These are phyloP conservation scores for Lyophyllum decastes DNA, from an alignment of 768 basidiomycete species.

Conservation along the genomic window DNA sequence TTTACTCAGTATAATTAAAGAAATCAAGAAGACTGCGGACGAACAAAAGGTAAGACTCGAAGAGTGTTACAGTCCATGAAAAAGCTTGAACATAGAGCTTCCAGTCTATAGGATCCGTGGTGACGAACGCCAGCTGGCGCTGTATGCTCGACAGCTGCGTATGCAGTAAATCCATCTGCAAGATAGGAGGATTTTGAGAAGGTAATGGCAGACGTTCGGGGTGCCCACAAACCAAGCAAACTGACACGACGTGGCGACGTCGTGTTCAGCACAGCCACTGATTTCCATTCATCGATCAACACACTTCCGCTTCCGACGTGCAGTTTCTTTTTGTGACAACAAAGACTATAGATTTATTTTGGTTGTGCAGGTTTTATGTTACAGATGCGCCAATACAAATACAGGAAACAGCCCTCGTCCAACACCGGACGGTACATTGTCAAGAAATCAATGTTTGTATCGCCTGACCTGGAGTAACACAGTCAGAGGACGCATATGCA, in stretches of 20 bases:
- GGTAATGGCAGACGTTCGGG: not conserved
- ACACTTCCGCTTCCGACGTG: not conserved
- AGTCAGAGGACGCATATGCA: not conserved
- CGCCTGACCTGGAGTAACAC: not conserved
- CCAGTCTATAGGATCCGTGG: constrained; percentile 76
- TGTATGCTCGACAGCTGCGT: constrained; percentile 57
- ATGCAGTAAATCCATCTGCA: constrained; percentile 63
- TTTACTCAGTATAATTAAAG: constrained; percentile 4
- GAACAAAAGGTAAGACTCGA: constrained; percentile 87
- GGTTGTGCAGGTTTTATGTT: not conserved
- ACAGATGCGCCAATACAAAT: not conserved
- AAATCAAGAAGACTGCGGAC: constrained; percentile 29
- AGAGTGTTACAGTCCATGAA: constrained; percentile 78
- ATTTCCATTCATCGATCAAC: not conserved
- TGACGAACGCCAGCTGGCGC: constrained; percentile 67
- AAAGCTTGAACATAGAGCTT: constrained; percentile 77
- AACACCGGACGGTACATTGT: too few species aligned
- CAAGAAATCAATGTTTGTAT: not conserved
- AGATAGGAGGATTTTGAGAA: not conserved
- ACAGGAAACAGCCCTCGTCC: too few species aligned
- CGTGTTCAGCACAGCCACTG: constrained; percentile 19
- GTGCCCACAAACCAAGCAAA: not conserved
- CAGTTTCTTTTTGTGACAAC: not conserved
- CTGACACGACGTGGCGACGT: constrained; percentile 15
- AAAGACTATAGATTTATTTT: not conserved